phyloP scores from a whole-genome alignment of 441 rosid species.

The Pelargonium australe region DNA sequence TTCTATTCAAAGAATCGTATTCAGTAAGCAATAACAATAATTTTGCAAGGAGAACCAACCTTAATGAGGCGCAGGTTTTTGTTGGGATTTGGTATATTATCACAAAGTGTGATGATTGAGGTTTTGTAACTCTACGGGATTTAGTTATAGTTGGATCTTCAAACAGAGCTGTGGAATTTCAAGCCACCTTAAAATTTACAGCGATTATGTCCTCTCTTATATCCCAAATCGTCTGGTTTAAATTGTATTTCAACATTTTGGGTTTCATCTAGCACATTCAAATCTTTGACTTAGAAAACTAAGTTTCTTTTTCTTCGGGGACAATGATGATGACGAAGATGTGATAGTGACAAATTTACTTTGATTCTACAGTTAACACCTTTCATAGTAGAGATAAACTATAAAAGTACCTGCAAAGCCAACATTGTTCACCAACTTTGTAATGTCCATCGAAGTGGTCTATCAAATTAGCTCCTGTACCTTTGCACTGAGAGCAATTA shows the following conservation, averaged over 20 bases:
- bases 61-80: too few relatives aligned
- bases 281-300: not conserved
- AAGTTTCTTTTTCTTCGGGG: not conserved
- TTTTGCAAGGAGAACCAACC: too few relatives aligned
- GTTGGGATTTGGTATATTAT: too few relatives aligned
- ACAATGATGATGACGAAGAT: not conserved
- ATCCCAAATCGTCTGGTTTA: not conserved
- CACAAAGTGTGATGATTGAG: too few relatives aligned
- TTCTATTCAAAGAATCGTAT: too few relatives aligned
- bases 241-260: not conserved
- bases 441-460: constrained; percentile 88
- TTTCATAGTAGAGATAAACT: not conserved
- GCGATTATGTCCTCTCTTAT: too few relatives aligned
- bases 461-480: constrained; percentile 68
- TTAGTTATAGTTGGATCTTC: too few relatives aligned
- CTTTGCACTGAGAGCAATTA: constrained; percentile 68
- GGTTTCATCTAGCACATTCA: not conserved
- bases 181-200: too few relatives aligned
- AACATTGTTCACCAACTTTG: constrained; percentile 81
- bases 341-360: not conserved
- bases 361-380: not conserved
- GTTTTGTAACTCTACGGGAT: too few relatives aligned
- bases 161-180: too few relatives aligned
- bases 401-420: constrained; percentile 78
- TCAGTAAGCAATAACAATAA: too few relatives aligned